Percentiles rank a stretch among this genome's conserved stretches.
Conservation (phyloP, 2,329 filamentous ascomycete genomes). For the Fusarium redolens region DNA sequence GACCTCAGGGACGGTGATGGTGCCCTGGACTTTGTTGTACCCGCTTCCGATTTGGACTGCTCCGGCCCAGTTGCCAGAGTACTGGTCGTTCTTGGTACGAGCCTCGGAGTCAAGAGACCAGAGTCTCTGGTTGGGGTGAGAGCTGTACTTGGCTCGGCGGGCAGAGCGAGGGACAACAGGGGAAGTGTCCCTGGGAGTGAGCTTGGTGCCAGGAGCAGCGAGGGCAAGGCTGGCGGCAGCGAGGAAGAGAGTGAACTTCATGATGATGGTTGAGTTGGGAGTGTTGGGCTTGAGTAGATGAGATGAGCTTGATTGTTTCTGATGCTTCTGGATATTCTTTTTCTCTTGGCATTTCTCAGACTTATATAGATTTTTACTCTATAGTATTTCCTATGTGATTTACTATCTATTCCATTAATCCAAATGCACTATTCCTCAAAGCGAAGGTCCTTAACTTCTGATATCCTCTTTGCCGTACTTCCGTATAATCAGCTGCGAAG, state of each 20-base stretch:
- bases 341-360: not conserved
- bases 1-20: constrained; percentile 9
- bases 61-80: constrained; percentile 10
- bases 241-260: constrained; percentile 18
- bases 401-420: not conserved
- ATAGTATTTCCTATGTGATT: accelerated
- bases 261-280: not conserved
- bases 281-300: not conserved
- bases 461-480: not conserved
- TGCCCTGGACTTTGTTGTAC: constrained; percentile 13
- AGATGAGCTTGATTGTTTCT: not conserved
- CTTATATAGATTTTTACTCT: not conserved
- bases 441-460: not conserved
- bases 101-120: not conserved
- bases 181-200: constrained; percentile 5
- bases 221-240: not conserved
- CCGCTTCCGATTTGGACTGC: constrained; percentile 5
- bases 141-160: constrained; percentile 4
- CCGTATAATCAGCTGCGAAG: not conserved
- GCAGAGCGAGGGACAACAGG: constrained; percentile 10
- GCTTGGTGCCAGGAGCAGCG: constrained; percentile 12
- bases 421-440: not conserved
- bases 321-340: not conserved
- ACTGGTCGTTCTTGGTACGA: constrained; percentile 4
- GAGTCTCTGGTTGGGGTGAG: constrained; percentile 4